These are phyloP conservation scores for Dactylellina cionopaga DNA, from an alignment of 2,329 filamentous ascomycete species.

Conservation along the genomic window DNA sequence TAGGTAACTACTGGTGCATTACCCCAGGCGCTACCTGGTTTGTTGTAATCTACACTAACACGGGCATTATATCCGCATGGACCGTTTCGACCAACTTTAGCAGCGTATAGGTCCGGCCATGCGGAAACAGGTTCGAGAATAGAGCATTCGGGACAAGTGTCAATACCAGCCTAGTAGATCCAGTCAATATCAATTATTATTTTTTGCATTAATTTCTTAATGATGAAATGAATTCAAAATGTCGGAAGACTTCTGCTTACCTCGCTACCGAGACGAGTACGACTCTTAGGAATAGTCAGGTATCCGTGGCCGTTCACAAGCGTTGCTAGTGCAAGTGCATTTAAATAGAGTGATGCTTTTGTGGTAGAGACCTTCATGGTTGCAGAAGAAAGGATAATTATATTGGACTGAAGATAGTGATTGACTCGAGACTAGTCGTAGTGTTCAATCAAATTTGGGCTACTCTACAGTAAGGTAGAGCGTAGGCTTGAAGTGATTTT, in stretches of 20 bases:
- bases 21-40: slow-evolving; percentile 64
- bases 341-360: background rate
- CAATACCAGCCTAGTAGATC: slow-evolving; percentile 62
- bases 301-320: slow-evolving; percentile 63
- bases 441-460: too few relatives aligned
- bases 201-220: background rate
- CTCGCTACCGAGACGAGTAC: slow-evolving; percentile 63
- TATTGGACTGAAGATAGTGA: too few relatives aligned
- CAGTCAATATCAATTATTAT: background rate
- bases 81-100: slow-evolving; percentile 64
- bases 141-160: slow-evolving; percentile 67
- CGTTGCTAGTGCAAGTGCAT: slow-evolving; percentile 33
- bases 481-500: background rate
- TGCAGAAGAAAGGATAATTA: background rate
- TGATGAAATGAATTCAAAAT: background rate
- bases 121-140: slow-evolving; percentile 67
- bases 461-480: too few relatives aligned
- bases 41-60: slow-evolving; percentile 67
- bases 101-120: slow-evolving; percentile 65
- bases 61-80: slow-evolving; percentile 68
- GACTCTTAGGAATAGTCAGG: slow-evolving; percentile 62
- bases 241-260: slow-evolving; percentile 57
- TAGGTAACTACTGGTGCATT: slow-evolving; percentile 62
- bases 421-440: too few relatives aligned
- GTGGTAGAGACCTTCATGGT: slow-evolving; percentile 9